Evolutionary conservation across 306 rosid genomes (phyloP), one percentile per base, ranked within the genome.

Genomic region (Quercus dentata): DNA sequence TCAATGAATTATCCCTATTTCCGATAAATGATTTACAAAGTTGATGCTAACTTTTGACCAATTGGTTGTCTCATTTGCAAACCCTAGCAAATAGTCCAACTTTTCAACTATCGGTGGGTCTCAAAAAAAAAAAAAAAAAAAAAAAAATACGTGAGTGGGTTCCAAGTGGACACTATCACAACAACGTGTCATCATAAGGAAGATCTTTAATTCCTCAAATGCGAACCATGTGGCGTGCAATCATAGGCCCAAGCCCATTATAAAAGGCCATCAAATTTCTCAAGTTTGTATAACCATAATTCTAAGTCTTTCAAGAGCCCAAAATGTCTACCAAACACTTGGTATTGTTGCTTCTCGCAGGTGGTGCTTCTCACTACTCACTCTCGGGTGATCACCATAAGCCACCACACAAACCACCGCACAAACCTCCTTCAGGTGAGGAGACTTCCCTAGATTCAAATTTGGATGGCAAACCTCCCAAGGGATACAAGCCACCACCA

Each of bases 281-380:
- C 38, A 33, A 33, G 38, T 33, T 33, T 33, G 38, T 5, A 33
- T 33, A 8, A 28, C 33, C 69, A 20, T 30, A 44, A 4, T 63
- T 10, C 19, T 5, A 33, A 33, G 38, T 33, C 6, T 33, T 33
- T 33, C 38, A 1, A 38, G 6, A 61, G 54, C 71, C 21, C 13
- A 35, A 18, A 72, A 80, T 85, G 86, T 69, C 81, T 63, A 14
- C 74, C 57, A 65, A 63, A 3, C 63, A 61, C 25, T 11, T 78
- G 33, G 69, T 82, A 28, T 5, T 64, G 31, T 57, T 85, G 30
- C 20, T 85, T 61, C 56, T 85, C 15, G 84, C 74, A 75, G 82
- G 82, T 82, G 79, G 79, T 74, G 80, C 46, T 85, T 33, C 72
- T 80, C 61, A 13, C 82, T 76, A 25, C 84, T 67, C 33, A 51